Evolutionary conservation across 257 asterid species (phyloP).

Genomic region (Petunia axillaris): DNA sequence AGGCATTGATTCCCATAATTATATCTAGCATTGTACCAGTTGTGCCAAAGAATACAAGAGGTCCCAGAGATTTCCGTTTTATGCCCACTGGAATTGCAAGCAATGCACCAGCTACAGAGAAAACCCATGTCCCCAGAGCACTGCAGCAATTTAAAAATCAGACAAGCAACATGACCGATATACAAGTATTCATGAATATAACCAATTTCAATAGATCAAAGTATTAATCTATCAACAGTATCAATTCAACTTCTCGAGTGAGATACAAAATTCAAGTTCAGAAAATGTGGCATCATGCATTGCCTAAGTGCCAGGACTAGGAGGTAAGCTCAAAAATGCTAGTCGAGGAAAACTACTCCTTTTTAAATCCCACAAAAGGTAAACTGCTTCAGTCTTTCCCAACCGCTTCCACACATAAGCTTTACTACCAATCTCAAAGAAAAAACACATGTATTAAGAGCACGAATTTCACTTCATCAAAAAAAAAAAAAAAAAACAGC

Average conservation of each 20-base stretch:
- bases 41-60: slow-evolving; percentile 94
- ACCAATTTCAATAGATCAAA: neutral
- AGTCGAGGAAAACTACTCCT: neutral
- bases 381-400: neutral
- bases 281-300: neutral
- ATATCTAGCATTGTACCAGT: slow-evolving; percentile 98
- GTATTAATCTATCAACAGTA: neutral
- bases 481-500: neutral
- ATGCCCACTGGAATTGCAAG: slow-evolving; percentile 94
- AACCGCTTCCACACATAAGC: neutral
- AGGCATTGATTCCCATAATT: slow-evolving; percentile 85
- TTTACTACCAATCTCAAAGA: slow-evolving; percentile 1
- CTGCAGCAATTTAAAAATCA: slow-evolving; percentile 41
- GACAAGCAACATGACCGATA: neutral
- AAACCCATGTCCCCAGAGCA: slow-evolving; percentile 96
- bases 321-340: neutral
- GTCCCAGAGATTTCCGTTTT: slow-evolving; percentile 79
- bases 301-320: neutral
- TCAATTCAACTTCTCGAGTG: neutral
- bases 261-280: neutral
- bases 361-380: neutral
- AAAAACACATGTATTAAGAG: neutral
- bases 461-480: neutral
- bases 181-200: neutral
- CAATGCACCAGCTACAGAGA: slow-evolving; percentile 91